Evolutionary conservation across 306 rosid genomes (phyloP).

Genomic region (Pueraria montana): DNA sequence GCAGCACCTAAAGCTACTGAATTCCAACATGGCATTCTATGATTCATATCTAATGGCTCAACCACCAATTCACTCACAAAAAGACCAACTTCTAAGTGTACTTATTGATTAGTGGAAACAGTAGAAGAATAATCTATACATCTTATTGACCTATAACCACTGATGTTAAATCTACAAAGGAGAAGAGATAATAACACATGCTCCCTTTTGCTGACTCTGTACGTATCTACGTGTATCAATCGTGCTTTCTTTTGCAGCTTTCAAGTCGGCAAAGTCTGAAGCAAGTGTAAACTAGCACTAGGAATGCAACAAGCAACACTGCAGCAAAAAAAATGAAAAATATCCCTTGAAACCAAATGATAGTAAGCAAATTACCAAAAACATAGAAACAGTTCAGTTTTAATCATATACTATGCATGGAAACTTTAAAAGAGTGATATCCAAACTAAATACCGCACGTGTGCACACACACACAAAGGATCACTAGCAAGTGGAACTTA

Average conservation of each 20-base stretch:
- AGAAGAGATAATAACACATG: conserved; percentile 29
- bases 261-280: conserved; percentile 25
- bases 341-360: neutral
- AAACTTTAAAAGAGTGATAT: conserved; percentile 10
- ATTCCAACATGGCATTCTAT: conserved; percentile 13
- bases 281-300: conserved; percentile 36
- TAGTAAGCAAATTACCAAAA: neutral
- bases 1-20: conserved; percentile 19
- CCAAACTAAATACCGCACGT: neutral
- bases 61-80: conserved; percentile 16
- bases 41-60: conserved; percentile 32
- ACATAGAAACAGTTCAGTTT: conserved; percentile 2
- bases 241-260: conserved; percentile 54
- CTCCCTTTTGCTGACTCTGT: conserved; percentile 43
- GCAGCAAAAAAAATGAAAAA: conserved; percentile 39
- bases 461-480: neutral
- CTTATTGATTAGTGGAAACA: conserved; percentile 29
- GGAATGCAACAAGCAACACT: conserved; percentile 49
- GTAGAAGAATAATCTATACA: conserved; percentile 41
- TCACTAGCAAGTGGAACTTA: conserved; percentile 36
- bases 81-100: conserved; percentile 15
- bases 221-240: conserved; percentile 39
- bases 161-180: conserved; percentile 39
- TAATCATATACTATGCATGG: conserved; percentile 8
- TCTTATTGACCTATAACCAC: conserved; percentile 42